phyloP scores from a whole-genome alignment of 257 asterid species.

The Scutellaria baicalensis region DNA sequence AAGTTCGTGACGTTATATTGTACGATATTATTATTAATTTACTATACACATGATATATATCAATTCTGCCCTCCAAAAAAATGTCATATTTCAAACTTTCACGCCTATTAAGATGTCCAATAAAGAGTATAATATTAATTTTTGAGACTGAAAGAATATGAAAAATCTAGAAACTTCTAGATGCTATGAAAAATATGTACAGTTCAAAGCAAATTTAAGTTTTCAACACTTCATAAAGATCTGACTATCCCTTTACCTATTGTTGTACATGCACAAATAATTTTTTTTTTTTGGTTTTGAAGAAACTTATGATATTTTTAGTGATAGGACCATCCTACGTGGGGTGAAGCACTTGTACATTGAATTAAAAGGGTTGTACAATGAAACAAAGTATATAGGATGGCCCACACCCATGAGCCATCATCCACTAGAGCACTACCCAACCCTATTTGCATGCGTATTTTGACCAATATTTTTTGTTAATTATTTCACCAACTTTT shows the following conservation, averaged over 20 bases:
- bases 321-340: conserved; percentile 19
- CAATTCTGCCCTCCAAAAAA: no score
- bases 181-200: neutral
- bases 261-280: neutral
- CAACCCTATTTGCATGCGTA: conserved; percentile 38
- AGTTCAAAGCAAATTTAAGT: neutral
- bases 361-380: conserved; percentile 1
- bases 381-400: neutral
- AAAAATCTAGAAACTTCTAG: neutral
- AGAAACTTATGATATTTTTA: neutral
- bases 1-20: no score
- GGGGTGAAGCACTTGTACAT: conserved; percentile 19
- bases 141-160: no score
- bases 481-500: conserved; percentile 7
- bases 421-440: conserved; percentile 44
- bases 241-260: neutral
- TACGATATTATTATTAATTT: no score
- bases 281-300: neutral
- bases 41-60: no score
- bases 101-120: no score
- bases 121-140: no score
- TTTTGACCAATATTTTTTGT: conserved; percentile 7
- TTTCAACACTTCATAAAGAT: neutral
- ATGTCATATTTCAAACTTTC: no score
- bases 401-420: conserved; percentile 28